Evolutionary conservation across 257 asterid genomes (phyloP), one percentile per base, ranked within the genome.

Genomic region (Forsythia viridissima): DNA sequence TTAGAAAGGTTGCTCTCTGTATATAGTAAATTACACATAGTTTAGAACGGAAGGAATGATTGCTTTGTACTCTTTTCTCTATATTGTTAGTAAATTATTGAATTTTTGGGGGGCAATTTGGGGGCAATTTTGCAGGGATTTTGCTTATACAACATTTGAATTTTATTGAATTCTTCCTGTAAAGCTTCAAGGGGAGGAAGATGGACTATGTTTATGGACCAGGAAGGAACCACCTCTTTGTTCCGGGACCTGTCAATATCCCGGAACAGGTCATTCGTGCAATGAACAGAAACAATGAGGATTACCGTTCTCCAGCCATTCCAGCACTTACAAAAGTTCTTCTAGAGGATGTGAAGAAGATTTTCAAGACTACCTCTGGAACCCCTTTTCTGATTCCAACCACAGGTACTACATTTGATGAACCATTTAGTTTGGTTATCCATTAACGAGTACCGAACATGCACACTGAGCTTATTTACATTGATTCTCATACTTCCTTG

Each of bases 241-340:
- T 96, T 79, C 99, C 99, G n/a, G 99, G 99, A 37, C 99, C 99
- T 7, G 99, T 96, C 57, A 96, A 96, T 70, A 96, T 96, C 89
- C 99, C 99, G 36, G 99, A 96, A 5, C 99, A 92, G 80, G 91
- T 96, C 79, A 77, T 96, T 48, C 98, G 99, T 66, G 99, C 99
- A 0, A 96, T 96, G 99, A 96, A 86, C 97, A 51, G 99, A 51
- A 96, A 96, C 89, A 96, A 96, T 16, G 99, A 96, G 86, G 99
- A 96, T 76, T 96, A 96, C 40, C 94, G 99, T n/a, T 88, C 99
- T 75, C 98, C 99, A 0, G 99, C 98, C 8, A 3, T 96, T 83
- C 99, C 99, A 0, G 97, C 98, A 1, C 84, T 96, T 40, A 96
- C 99, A 1, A 96, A 93, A 80, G 77, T 74, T 52, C 88, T 96